phyloP scores from a whole-genome alignment of 768 basidiomycete genomes.

The Pholiota conissans region DNA sequence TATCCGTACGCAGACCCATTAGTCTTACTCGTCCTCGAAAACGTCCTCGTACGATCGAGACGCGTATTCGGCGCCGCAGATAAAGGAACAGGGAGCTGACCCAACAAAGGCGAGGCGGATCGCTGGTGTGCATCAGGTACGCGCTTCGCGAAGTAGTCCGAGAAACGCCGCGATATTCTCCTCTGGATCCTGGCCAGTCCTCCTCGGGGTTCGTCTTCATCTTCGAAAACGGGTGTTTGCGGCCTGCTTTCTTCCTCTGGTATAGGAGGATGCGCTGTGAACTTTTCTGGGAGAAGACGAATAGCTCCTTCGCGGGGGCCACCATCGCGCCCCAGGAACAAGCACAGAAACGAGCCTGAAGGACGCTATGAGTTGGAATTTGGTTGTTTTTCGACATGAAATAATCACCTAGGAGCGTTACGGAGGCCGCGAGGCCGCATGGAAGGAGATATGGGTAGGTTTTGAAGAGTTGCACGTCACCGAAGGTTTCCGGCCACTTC shows the following conservation, averaged over 20 bases:
- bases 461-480: constrained; percentile 62
- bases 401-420: constrained; percentile 68
- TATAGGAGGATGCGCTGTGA: constrained; percentile 46
- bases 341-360: constrained; percentile 80
- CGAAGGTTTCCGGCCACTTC: constrained; percentile 84
- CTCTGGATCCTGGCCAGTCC: constrained; percentile 43
- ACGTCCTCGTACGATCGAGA: constrained; percentile 45
- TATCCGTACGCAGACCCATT: constrained; percentile 86
- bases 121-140: constrained; percentile 38
- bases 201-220: constrained; percentile 38
- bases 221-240: constrained; percentile 47
- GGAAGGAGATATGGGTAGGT: constrained; percentile 91
- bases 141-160: constrained; percentile 58
- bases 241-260: constrained; percentile 62
- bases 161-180: constrained; percentile 55
- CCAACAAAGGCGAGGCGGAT: constrained; percentile 25
- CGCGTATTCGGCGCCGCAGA: constrained; percentile 37
- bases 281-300: constrained; percentile 79
- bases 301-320: constrained; percentile 88
- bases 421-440: constrained; percentile 70
- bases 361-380: not conserved
- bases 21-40: constrained; percentile 57
- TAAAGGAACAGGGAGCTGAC: constrained; percentile 48
- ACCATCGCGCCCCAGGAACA: constrained; percentile 90
- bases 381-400: not conserved